These are phyloP conservation scores for Trametes pubescens DNA, from an alignment of 1,284 basidiomycete genomes.

Conservation along the genomic window DNA sequence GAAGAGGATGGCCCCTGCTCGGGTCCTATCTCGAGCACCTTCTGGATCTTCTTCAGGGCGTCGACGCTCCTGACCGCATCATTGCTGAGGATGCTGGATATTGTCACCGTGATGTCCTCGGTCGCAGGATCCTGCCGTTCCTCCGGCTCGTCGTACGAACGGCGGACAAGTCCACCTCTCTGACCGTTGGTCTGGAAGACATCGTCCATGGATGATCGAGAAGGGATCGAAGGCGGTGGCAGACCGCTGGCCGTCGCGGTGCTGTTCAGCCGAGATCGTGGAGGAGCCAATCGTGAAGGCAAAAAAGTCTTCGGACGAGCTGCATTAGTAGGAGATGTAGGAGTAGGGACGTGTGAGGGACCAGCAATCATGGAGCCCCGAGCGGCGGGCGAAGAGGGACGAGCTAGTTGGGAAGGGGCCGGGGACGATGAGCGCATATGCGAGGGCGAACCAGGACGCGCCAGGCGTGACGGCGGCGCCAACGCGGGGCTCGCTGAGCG, in stretches of 20 bases:
- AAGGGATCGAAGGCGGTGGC: conserved; percentile 21
- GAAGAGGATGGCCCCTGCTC: conserved; percentile 73
- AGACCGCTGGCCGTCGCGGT: conserved; percentile 20
- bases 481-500: conserved; percentile 74
- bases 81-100: conserved; percentile 85
- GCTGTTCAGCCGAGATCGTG: conserved; percentile 52
- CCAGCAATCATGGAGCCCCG: conserved; percentile 33
- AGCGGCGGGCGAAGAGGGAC: conserved; percentile 60
- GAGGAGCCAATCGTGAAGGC: conserved; percentile 74
- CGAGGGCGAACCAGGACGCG: conserved; percentile 70
- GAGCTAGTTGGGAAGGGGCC: conserved; percentile 46
- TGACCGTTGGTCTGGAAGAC: conserved; percentile 28
- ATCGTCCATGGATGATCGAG: conserved; percentile 29
- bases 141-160: conserved; percentile 19
- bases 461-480: conserved; percentile 58
- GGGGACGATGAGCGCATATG: conserved; percentile 61
- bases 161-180: conserved; percentile 15
- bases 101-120: conserved; percentile 78
- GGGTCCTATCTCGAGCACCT: conserved; percentile 77
- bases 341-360: conserved; percentile 46
- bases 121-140: conserved; percentile 34
- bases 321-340: conserved; percentile 57
- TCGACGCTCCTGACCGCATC: conserved; percentile 91
- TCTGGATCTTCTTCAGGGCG: conserved; percentile 91
- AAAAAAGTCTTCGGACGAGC: conserved; percentile 67